Base-by-base conservation (phyloP, 352 stramenopile species). In the Phytophthora cactorum region DNA sequence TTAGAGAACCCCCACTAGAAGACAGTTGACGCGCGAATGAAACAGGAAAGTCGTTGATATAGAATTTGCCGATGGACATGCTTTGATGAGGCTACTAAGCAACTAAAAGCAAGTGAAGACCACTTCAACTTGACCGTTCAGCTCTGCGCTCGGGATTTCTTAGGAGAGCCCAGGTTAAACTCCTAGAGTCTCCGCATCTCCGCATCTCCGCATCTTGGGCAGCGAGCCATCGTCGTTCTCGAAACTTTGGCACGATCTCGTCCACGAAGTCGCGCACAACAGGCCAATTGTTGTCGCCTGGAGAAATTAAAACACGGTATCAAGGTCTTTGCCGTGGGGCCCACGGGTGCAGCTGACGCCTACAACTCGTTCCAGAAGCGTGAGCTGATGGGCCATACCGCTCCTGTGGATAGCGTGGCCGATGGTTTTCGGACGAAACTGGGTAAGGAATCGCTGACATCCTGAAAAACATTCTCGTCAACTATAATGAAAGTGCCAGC, bases 261-360 rank as follows among this genome's bases (percentile, higher is more conserved):
- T 97, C 90, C 27, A 96, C 89, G 31, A 91, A 70, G 63, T 97
- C 86, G 39, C 89, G 86, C 62, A 98, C 86, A 62, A 97, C 79
- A 1, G 91, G 92, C 74, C 86, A 97, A 25, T 95, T 92, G 34
- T 88, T 89, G 59, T 84, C 59, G 34, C 74, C 89, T 87, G 31
- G 17, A 5, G 11, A 1, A n/a, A n/a, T 9, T 5, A n/a, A 38
- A 46, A 29, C 25, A 92, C 4, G 15, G 49, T 12, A 81, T 91
- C 57, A 84, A 88, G 15, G 75, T 96, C 44, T 90, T 93, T 53
- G 89, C 63, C 0, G 82, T 89, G 4, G 89, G 95, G 53, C 89
- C 87, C 2, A 70, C 36, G 2, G 75, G 76, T n/a, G 89, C 86
- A 17, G 89, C 72, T 8, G 88, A 88, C 41, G 79, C 82, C 32